phyloP scores from a whole-genome alignment of 2,329 filamentous ascomycete species.

The Graphium sp. region DNA sequence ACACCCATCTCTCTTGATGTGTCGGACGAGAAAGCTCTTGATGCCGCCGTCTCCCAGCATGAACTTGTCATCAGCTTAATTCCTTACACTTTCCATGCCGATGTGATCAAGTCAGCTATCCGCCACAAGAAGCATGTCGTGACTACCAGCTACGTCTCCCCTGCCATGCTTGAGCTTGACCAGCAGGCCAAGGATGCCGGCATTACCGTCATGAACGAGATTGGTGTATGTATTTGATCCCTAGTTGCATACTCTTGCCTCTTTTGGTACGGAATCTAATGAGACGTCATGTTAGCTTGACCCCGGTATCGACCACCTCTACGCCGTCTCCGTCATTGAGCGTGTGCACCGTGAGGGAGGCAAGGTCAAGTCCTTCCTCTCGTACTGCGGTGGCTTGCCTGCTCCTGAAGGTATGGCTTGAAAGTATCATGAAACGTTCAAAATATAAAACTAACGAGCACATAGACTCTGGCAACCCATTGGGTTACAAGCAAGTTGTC shows the following conservation, averaged over 20 bases:
- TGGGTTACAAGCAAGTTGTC: constrained; percentile 51
- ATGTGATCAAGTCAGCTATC: constrained; percentile 87
- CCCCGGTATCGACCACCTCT: constrained; percentile 56
- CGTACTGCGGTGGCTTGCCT: constrained; percentile 70
- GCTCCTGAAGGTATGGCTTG: no score
- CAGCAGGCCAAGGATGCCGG: constrained; percentile 70
- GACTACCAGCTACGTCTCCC: constrained; percentile 85
- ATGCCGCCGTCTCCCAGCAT: constrained; percentile 63
- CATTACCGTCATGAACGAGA: constrained; percentile 97
- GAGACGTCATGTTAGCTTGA: constrained; percentile 19
- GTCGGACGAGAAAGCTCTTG: constrained; percentile 56
- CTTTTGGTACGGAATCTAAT: constrained; percentile 4
- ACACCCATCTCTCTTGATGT: constrained; percentile 74
- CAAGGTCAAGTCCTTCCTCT: constrained; percentile 68
- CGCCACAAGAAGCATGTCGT: constrained; percentile 90
- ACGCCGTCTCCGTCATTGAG: constrained; percentile 76
- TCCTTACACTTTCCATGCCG: constrained; percentile 78
- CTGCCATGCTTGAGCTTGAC: constrained; percentile 82
- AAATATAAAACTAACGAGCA: no score
- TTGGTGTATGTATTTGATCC: constrained; percentile 38
- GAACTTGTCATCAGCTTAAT: constrained; percentile 72
- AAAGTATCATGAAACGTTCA: constrained; percentile 8
- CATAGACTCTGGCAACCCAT: constrained; percentile 71
- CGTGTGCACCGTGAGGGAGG: constrained; percentile 77
- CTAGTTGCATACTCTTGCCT: constrained; percentile 7